Conservation (phyloP, 2,329 filamentous ascomycete genomes). For the Cladosporium phlei region DNA sequence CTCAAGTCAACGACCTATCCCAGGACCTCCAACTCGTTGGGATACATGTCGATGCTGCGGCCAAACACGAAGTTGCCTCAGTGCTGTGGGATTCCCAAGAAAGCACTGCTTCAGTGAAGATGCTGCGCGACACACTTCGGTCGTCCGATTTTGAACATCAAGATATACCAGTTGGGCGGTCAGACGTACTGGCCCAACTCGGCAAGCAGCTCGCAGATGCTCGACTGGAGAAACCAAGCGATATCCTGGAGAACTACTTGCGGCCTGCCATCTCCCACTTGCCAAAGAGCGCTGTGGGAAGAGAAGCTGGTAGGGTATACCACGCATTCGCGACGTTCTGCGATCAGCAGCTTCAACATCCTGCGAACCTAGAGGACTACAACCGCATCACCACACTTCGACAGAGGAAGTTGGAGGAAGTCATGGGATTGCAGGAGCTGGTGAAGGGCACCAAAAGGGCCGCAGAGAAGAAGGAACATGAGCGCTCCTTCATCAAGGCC, state of each 20-base stretch:
- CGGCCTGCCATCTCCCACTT: conserved; percentile 79
- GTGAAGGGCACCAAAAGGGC: conserved; percentile 41
- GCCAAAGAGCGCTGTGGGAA: conserved; percentile 60
- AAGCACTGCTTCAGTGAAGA: conserved; percentile 78
- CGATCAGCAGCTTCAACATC: conserved; percentile 85
- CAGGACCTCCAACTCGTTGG: conserved; percentile 63
- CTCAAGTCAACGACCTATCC: conserved; percentile 75
- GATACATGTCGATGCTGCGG: conserved; percentile 69
- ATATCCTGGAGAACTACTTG: conserved; percentile 82
- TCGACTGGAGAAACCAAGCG: conserved; percentile 82
- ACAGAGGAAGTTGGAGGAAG: conserved; percentile 75
- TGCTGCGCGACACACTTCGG: conserved; percentile 70
- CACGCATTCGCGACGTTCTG: conserved; percentile 95
- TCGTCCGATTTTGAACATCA: conserved; percentile 61
- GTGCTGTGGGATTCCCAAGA: conserved; percentile 94
- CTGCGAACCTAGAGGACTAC: conserved; percentile 79
- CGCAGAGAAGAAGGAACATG: conserved; percentile 49
- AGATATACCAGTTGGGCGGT: conserved; percentile 64
- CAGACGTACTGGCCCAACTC: conserved; percentile 79
- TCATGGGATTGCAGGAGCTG: conserved; percentile 64
- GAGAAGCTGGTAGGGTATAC: conserved; percentile 80
- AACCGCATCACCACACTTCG: conserved; percentile 73
- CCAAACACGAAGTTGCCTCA: conserved; percentile 77
- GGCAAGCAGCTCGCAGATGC: conserved; percentile 87
- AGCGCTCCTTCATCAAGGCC: conserved; percentile 64